phyloP scores from a whole-genome alignment of 257 asterid species.

The Ophiorrhiza pumila region DNA sequence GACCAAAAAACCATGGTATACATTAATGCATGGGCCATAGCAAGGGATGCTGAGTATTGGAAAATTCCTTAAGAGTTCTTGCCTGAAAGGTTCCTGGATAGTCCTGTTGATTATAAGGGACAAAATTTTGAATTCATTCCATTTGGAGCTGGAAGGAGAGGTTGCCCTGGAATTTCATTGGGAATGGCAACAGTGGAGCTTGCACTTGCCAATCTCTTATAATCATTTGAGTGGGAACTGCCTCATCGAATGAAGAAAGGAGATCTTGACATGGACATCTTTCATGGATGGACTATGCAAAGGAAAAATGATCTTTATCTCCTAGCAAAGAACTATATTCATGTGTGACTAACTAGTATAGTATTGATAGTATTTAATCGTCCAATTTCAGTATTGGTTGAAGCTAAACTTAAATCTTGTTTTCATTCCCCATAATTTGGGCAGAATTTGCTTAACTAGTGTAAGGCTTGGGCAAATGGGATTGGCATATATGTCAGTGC shows the following conservation, averaged over 20 bases:
- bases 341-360: background rate
- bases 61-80: background rate
- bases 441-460: too few species aligned
- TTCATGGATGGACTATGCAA: background rate
- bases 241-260: background rate
- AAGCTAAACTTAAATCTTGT: too few species aligned
- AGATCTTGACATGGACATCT: background rate
- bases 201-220: background rate
- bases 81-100: background rate
- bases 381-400: too few species aligned
- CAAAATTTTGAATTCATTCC: background rate
- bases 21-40: background rate
- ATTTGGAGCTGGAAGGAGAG: conserved; percentile 2
- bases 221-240: background rate
- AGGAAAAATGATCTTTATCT: background rate
- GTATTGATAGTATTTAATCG: too few species aligned
- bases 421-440: too few species aligned
- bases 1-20: background rate
- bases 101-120: background rate
- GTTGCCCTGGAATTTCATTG: background rate
- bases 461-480: too few species aligned
- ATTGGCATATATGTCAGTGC: too few species aligned
- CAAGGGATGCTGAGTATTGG: background rate
- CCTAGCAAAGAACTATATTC: background rate
- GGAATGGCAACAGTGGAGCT: background rate